Percentiles rank a stretch among this genome's conserved stretches.
Evolutionary conservation across 2,329 filamentous ascomycete genomes (phyloP).

Genomic region (Neonectria hederae): DNA sequence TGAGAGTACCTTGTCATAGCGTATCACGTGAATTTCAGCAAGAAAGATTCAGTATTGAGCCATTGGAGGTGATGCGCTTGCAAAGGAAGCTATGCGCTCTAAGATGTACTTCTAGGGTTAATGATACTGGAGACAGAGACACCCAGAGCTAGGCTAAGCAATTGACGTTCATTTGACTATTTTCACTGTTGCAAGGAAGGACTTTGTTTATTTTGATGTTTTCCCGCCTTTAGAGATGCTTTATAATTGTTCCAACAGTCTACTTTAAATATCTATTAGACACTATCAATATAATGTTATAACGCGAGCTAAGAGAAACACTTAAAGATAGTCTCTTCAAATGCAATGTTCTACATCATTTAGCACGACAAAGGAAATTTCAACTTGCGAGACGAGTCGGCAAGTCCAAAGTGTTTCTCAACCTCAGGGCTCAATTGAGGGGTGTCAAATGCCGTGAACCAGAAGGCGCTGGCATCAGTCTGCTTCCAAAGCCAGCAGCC

Average conservation of each 20-base stretch:
- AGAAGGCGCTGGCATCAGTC: slow-evolving; percentile 33
- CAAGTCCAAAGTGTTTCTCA: slow-evolving; percentile 39
- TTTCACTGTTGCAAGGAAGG: not conserved
- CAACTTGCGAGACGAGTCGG: slow-evolving; percentile 35
- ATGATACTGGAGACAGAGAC: not conserved
- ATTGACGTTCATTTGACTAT: not conserved
- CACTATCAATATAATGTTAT: not conserved
- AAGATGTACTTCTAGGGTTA: not conserved
- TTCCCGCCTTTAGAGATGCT: not conserved
- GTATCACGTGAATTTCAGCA: no score
- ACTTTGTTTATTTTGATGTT: not conserved
- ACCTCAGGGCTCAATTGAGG: slow-evolving; percentile 31
- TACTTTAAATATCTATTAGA: not conserved
- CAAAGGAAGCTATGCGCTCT: not conserved
- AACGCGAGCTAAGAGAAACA: not conserved
- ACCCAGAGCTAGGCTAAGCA: not conserved
- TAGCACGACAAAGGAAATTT: slow-evolving; percentile 38
- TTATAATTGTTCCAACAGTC: not conserved
- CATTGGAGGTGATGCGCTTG: not conserved
- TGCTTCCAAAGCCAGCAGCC: slow-evolving; percentile 36
- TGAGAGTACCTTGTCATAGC: no score
- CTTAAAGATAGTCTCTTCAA: not conserved
- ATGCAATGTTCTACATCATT: slow-evolving; percentile 38
- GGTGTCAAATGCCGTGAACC: slow-evolving; percentile 39
- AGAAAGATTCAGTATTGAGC: no score